Evolutionary conservation across 176 grass and related monocot genomes (phyloP).

Genomic region (Avena eriantha): DNA sequence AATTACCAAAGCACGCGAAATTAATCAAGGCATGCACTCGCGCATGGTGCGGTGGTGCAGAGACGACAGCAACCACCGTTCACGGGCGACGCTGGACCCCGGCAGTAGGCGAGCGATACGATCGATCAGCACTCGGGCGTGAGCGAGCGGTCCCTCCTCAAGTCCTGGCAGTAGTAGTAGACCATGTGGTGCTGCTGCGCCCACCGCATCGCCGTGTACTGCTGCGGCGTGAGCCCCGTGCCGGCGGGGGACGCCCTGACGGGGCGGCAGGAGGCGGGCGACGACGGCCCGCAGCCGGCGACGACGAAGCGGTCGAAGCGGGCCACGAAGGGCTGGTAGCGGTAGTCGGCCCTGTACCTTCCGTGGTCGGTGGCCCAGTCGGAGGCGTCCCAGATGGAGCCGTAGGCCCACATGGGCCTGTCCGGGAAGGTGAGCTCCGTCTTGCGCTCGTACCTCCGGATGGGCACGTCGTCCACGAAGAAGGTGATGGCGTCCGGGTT

Average conservation of each 20-base stretch:
- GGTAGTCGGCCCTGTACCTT: conserved; percentile 70
- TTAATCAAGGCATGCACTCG: neutral
- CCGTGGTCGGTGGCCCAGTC: conserved; percentile 84
- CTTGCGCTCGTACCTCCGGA: conserved; percentile 65
- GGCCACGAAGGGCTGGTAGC: conserved; percentile 74
- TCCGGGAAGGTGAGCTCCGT: conserved; percentile 65
- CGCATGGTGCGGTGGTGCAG: neutral
- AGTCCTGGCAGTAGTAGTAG: conserved; percentile 82
- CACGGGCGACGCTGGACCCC: neutral
- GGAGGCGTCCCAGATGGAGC: conserved; percentile 88
- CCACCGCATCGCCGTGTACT: conserved; percentile 62
- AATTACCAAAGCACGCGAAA: neutral
- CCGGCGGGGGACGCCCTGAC: conserved; percentile 52
- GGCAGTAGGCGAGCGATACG: no score
- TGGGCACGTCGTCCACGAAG: conserved; percentile 80
- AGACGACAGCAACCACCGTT: neutral
- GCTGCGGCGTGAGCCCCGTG: conserved; percentile 50
- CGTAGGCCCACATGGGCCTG: conserved; percentile 80
- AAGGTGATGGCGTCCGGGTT: conserved; percentile 76
- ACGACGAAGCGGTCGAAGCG: conserved; percentile 47
- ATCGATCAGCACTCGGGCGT: conserved; percentile 63
- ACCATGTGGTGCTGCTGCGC: conserved; percentile 75
- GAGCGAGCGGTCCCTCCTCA: conserved; percentile 72
- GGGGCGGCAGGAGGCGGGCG: conserved; percentile 37
- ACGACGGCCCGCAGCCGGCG: conserved; percentile 32